These are phyloP conservation scores for Penicillium sp. DNA, from an alignment of 2,329 filamentous ascomycete species.

Conservation along the genomic window DNA sequence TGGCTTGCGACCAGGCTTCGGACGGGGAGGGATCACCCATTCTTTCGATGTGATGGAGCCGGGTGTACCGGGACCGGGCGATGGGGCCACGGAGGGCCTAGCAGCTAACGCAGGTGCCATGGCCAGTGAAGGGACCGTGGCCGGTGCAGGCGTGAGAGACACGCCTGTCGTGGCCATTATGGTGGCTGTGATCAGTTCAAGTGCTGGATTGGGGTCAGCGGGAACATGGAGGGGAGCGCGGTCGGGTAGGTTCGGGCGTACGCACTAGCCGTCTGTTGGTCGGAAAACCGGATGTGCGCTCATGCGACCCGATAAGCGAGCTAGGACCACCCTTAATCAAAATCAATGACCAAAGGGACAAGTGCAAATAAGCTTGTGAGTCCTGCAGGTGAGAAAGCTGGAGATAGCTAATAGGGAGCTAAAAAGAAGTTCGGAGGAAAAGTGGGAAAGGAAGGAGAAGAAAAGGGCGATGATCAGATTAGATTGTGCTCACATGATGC, in stretches of 20 bases:
- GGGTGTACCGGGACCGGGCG: constrained; percentile 39
- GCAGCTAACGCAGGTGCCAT: constrained; percentile 39
- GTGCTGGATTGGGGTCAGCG: constrained; percentile 24
- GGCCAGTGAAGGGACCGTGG: constrained; percentile 29
- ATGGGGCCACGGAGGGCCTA: constrained; percentile 40
- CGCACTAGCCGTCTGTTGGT: constrained; percentile 30
- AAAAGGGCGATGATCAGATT: constrained; percentile 29
- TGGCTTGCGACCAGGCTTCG: constrained; percentile 90
- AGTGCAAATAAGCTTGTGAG: not conserved
- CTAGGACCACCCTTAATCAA: constrained; percentile 1
- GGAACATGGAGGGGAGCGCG: constrained; percentile 12
- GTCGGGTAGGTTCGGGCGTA: constrained; percentile 23
- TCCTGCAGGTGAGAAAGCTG: not conserved
- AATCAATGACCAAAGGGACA: not conserved
- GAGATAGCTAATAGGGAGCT: constrained; percentile 9
- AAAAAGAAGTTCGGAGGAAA: constrained; percentile 9
- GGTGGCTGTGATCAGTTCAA: constrained; percentile 18
- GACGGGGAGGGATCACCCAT: constrained; percentile 81
- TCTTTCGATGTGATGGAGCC: constrained; percentile 72
- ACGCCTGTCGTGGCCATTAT: constrained; percentile 42
- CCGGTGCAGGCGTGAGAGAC: constrained; percentile 38
- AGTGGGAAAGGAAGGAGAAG: constrained; percentile 13
- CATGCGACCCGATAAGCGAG: constrained; percentile 35
- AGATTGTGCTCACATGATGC: constrained; percentile 29
- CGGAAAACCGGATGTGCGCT: constrained; percentile 38